Evolutionary conservation across 805 yeast genomes (phyloP), one percentile per base, ranked within the genome.

Genomic region (Cyberlindnera subsufficiens): DNA sequence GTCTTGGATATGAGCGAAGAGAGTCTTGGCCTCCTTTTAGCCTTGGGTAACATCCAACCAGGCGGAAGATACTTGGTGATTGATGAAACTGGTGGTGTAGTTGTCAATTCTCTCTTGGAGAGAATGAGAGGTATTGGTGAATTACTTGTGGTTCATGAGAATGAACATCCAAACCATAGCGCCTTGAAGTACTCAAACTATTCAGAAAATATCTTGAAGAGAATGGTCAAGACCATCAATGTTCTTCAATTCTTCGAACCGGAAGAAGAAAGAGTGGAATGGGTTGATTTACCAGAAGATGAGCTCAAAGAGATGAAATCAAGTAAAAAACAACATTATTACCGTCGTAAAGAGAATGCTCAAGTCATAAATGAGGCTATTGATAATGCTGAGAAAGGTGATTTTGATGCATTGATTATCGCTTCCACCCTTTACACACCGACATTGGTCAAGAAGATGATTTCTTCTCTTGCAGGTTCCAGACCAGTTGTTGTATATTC

Each of bases 31-130:
- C 67, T 85, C 62, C 65, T 88, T 55, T 65, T 93, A 65, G 81
- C 82, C 46, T 71, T 83, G 52, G 96, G 83, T 2, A 88, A 91
- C 58, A 76, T 93, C 30, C 78, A 81, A 56, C 89, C 96, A 1
- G 96, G 96, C 10, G 98, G 99, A 1, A 79, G 75, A 45, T 93
- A 93, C 56, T 67, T 93, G 18, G 82, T 91, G 4, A 72, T 88
- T 42, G 99, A 93, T 58, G 99, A 93, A 58, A 84, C 96, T n/a
- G 90, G 96, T 29, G 96, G 98, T 6, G 72, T 91, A n/a, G 59
- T 93, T 1, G 76, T 86, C 6, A 86, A 86, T 46, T 87, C 95
- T 4, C 70, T 93, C 73, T 59, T 93, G 64, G 99, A 93, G 60
- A 72, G 97, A 58, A 86, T 95, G 91, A 80, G 79, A 46, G 77